Conservation (phyloP, 768 basidiomycete species). For the Rhodotorula paludigena region DNA sequence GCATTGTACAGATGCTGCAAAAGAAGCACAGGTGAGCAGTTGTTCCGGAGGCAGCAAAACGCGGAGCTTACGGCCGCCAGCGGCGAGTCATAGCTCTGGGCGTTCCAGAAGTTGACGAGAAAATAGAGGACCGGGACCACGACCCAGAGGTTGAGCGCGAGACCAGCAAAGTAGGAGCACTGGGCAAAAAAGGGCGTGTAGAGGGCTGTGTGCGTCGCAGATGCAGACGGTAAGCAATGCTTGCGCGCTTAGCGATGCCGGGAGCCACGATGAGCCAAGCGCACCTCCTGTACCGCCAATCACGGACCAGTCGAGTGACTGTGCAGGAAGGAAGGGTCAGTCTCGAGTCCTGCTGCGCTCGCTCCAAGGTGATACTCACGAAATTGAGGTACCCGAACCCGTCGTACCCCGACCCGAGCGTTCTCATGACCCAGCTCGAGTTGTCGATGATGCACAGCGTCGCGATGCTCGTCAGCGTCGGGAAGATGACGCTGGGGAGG, state of each 20-base stretch:
- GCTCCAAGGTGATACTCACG: background rate
- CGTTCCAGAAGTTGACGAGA: constrained; percentile 41
- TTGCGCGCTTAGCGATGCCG: too few species aligned
- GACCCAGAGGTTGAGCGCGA: constrained; percentile 42
- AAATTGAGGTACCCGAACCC: constrained; percentile 44
- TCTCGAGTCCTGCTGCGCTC: background rate
- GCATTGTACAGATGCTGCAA: constrained; percentile 41
- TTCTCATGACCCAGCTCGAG: constrained; percentile 21
- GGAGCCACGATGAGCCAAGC: too few species aligned
- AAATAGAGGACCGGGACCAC: constrained; percentile 43
- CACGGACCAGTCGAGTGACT: constrained; percentile 44
- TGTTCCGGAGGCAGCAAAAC: background rate
- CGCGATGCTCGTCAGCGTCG: constrained; percentile 41
- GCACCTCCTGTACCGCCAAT: constrained; percentile 41
- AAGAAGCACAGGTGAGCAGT: background rate
- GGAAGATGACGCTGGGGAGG: constrained; percentile 42
- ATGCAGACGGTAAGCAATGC: background rate
- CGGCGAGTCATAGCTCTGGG: constrained; percentile 39
- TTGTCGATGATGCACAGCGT: constrained; percentile 38
- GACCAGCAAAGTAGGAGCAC: constrained; percentile 40
- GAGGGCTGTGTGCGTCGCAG: constrained; percentile 1
- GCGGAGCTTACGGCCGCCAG: constrained; percentile 28
- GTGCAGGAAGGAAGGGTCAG: too few species aligned
- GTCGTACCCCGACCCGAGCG: constrained; percentile 42
- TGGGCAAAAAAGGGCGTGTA: constrained; percentile 44